Base-by-base conservation (phyloP, 2,329 filamentous ascomycete species). In the Aspergillus calidoustus region DNA sequence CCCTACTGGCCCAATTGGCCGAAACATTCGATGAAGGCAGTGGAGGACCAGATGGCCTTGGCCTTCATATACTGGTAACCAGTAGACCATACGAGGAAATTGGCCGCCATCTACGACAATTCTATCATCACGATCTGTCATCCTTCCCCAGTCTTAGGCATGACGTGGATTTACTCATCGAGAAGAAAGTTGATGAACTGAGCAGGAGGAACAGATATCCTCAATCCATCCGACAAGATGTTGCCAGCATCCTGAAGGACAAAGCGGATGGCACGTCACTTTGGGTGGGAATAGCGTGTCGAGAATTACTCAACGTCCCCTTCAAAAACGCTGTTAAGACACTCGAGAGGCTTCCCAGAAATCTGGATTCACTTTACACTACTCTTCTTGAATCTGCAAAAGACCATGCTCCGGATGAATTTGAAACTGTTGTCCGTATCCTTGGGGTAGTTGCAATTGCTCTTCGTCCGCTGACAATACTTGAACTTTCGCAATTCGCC, bases 261-360 rank as follows among this genome's bases (percentile, higher is more conserved):
- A 68, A 65, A 44, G 62, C 64, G n/a, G 63, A 63, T 19, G 64
- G 66, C 15, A 68, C 63, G 4, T 68, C 66, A 25, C 38, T 66
- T 25, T 66, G 63, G 66, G 59, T 65, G 1, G 64, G 63, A 7
- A 65, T 68, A 47, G 64, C 58, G 2, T 66, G 57, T 50, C 22
- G 31, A 9, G 54, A 66, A 57, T 52, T 68, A n/a, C 15, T 17
- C 8, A 1, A 23, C 11, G 44, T 51, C 5, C 15, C 13, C 4
- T 46, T 23, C 15, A 34, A 19, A 23, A 25, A 54, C 19, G 52
- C 25, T 3, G 11, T 54, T 7, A 54, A 46, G 23, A 30, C 38
- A 3, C 38, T 54, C n/a, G 23, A 54, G 15, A 28, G 5, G 15
- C 25, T 54, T 7, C 52, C 52, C 4, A 38, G 41, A 30, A 23